Evolutionary conservation across 2,329 filamentous ascomycete genomes (phyloP), one percentile per base, ranked within the genome.

Genomic region (Volutella citrinella): DNA sequence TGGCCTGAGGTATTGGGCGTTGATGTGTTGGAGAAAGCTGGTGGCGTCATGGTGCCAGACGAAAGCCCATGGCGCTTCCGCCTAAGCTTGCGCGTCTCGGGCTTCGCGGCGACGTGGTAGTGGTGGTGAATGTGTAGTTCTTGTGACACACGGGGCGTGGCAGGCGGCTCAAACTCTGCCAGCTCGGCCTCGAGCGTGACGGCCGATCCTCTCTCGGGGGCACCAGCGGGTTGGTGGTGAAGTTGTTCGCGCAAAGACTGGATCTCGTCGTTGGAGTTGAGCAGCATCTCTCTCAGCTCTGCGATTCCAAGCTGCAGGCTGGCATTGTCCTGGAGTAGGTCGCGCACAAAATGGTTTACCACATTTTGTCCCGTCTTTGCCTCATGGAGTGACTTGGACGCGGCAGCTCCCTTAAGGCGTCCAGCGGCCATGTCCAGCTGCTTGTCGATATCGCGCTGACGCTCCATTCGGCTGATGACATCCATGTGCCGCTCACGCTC

Each of bases 261-360:
- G 4, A 97, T 93, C 63, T 98, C 91, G 51, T 95, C 87, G 54
- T 97, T 95, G 4, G 91, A 95, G 56, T 79, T 89, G 52, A 88
- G 76, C 15, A 98, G 72, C 80, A 98, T 82, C 57, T 95, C 90
- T 13, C 90, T 77, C 29, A 98, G 67, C 65, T 98, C 93, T 32
- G 90, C 79, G 40, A 97, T 94, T 12, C 89, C 89, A 43, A 93
- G 75, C 59, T 98, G 93, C 27, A 98, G 68, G 49, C 88, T 95
- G 9, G 90, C 88, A 55, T 98, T 98, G 60, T 98, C 93, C 53
- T 95, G 84, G 13, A 98, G 70, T 36, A 98, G 86, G 58, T 97
- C 93, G 48, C 90, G 88, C 36, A 98, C 93, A 51, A 98, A 97
- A 55, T 94, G 87, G 14, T 87, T 90, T n/a, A 97, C 87, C 22